phyloP scores from a whole-genome alignment of 257 asterid species.

The Solanum bukasovii region DNA sequence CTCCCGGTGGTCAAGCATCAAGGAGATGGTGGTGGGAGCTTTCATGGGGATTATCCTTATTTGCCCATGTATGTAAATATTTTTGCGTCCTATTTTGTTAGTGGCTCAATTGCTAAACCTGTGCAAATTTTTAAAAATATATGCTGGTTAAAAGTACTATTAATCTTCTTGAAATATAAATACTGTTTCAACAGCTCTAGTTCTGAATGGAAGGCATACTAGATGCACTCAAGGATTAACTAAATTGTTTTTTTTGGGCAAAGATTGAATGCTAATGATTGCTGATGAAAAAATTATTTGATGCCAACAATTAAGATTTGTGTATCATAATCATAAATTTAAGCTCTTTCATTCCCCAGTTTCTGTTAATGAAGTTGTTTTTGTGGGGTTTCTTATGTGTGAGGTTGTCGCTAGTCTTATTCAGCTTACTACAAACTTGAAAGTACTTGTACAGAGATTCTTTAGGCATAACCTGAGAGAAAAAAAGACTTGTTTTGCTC shows the following conservation, averaged over 20 bases:
- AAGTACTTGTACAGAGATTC: neutral
- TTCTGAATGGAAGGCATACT: neutral
- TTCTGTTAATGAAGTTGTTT: neutral
- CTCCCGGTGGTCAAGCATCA: constrained; percentile 60
- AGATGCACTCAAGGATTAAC: neutral
- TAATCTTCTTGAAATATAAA: neutral
- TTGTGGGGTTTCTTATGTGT: neutral
- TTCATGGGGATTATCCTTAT: constrained; percentile 28
- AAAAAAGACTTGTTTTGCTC: neutral
- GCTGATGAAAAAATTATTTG: neutral
- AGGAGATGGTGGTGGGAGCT: constrained; percentile 12
- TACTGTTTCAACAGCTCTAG: neutral
- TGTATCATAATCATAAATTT: neutral
- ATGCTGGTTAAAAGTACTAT: neutral
- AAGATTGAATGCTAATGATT: neutral
- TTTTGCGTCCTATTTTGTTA: neutral
- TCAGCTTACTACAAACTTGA: neutral
- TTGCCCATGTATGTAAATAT: constrained; percentile 47
- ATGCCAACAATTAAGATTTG: neutral
- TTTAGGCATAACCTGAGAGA: neutral
- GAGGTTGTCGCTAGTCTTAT: neutral
- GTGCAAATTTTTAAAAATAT: neutral
- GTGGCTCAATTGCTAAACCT: neutral
- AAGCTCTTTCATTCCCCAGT: neutral
- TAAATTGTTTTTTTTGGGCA: neutral